These are phyloP conservation scores for Ascomycota sp. DNA, from an alignment of 2,329 filamentous ascomycete species.

Conservation along the genomic window DNA sequence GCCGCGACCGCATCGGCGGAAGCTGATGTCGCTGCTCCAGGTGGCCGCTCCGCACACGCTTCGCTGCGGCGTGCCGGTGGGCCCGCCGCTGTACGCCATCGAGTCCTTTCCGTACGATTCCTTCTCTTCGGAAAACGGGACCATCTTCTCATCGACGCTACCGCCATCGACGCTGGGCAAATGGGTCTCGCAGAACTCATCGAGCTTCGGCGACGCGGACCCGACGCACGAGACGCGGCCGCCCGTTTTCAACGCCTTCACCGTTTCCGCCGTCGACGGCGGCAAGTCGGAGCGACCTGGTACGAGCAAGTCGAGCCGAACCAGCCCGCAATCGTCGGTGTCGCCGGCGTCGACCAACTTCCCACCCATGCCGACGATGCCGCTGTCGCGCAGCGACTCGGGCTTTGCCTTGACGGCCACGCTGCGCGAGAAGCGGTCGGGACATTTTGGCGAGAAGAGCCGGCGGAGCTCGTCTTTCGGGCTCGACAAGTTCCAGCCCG, in stretches of 20 bases:
- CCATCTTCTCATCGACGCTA: slow-evolving; percentile 56
- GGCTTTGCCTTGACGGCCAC: slow-evolving; percentile 74
- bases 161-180: slow-evolving; percentile 56
- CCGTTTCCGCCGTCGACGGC: slow-evolving; percentile 50
- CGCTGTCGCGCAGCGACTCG: slow-evolving; percentile 77
- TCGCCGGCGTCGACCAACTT: slow-evolving; percentile 68
- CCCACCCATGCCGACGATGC: slow-evolving; percentile 53
- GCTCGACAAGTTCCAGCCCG: slow-evolving; percentile 46
- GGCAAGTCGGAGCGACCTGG: slow-evolving; percentile 54
- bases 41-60: slow-evolving; percentile 77
- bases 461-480: slow-evolving; percentile 87
- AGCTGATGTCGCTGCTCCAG: slow-evolving; percentile 73
- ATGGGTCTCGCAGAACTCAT: slow-evolving; percentile 76
- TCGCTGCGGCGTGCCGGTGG: slow-evolving; percentile 67
- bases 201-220: slow-evolving; percentile 57
- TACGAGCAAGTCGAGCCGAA: slow-evolving; percentile 45
- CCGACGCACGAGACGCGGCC: slow-evolving; percentile 28
- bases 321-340: slow-evolving; percentile 40
- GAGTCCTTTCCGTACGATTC: slow-evolving; percentile 83
- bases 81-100: slow-evolving; percentile 78
- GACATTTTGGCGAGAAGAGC: slow-evolving; percentile 62
- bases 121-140: slow-evolving; percentile 70
- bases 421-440: slow-evolving; percentile 81
- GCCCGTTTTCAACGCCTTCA: slow-evolving; percentile 80
- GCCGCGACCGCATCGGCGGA: slow-evolving; percentile 74